These are phyloP conservation scores for Penicillium sp. DNA, from an alignment of 2,329 filamentous ascomycete species.

Conservation along the genomic window DNA sequence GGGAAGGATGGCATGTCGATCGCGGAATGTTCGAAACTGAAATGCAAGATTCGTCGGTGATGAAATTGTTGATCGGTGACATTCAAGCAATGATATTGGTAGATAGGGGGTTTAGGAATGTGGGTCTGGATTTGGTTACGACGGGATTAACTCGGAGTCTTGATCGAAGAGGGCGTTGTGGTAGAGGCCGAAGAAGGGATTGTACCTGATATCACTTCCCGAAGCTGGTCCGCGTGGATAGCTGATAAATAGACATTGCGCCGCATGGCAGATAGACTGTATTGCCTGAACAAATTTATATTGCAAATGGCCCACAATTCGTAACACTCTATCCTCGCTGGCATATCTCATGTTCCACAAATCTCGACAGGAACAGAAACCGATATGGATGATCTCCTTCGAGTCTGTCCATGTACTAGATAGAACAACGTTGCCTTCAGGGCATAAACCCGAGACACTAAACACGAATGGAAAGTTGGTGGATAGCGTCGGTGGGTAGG, in stretches of 20 bases:
- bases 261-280: background rate
- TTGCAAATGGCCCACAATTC: background rate
- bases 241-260: too few relatives aligned
- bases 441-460: slow-evolving; percentile 16
- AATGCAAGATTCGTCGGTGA: background rate
- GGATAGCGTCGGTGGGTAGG: slow-evolving; percentile 1
- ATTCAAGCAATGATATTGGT: background rate
- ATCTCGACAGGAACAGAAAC: slow-evolving; percentile 1
- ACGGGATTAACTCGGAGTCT: background rate
- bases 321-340: background rate
- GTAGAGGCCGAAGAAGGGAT: too few relatives aligned
- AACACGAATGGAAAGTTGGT: slow-evolving; percentile 18
- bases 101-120: background rate
- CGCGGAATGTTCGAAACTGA: background rate
- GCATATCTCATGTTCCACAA: background rate
- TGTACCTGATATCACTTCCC: too few relatives aligned
- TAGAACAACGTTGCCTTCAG: slow-evolving; percentile 7
- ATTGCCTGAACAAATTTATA: background rate
- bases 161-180: background rate
- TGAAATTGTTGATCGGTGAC: background rate
- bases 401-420: background rate
- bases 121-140: background rate
- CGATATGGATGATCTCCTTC: background rate
- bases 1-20: slow-evolving; percentile 3
- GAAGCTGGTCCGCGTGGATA: too few relatives aligned